These are phyloP conservation scores for Nigrospora osmanthi DNA, from an alignment of 2,329 filamentous ascomycete species.

Conservation along the genomic window DNA sequence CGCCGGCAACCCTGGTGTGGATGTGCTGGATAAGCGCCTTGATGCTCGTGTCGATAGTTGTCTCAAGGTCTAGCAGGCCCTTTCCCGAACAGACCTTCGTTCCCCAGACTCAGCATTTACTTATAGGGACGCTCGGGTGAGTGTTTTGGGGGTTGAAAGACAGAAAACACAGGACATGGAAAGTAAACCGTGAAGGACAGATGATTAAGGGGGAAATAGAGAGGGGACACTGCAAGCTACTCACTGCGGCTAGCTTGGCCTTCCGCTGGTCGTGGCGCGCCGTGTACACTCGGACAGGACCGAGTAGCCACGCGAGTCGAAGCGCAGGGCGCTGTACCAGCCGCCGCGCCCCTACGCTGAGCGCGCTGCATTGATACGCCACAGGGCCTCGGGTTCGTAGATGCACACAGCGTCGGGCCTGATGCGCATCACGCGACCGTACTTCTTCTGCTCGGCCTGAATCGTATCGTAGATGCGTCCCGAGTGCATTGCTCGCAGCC, in stretches of 20 bases:
- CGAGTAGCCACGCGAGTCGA: background rate
- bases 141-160: too few species aligned
- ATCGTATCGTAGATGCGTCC: background rate
- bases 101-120: too few species aligned
- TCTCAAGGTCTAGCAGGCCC: constrained; percentile 1
- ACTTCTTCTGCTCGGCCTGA: background rate
- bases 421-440: constrained; percentile 1
- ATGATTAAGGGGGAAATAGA: too few species aligned
- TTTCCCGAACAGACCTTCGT: constrained; percentile 1
- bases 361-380: constrained; percentile 1
- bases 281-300: constrained; percentile 1
- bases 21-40: constrained; percentile 12
- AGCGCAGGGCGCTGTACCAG: background rate
- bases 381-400: background rate
- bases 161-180: too few species aligned
- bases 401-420: constrained; percentile 1
- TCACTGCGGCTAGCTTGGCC: background rate
- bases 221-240: too few species aligned
- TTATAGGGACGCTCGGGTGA: too few species aligned
- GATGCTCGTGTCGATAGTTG: constrained; percentile 14
- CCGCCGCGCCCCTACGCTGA: background rate
- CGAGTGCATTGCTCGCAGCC: background rate
- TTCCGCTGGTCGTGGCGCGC: constrained; percentile 2
- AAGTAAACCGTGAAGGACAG: too few species aligned
- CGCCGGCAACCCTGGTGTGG: constrained; percentile 4